These are phyloP conservation scores for Comarum palustre DNA, from an alignment of 306 rosid species.

Conservation along the genomic window DNA sequence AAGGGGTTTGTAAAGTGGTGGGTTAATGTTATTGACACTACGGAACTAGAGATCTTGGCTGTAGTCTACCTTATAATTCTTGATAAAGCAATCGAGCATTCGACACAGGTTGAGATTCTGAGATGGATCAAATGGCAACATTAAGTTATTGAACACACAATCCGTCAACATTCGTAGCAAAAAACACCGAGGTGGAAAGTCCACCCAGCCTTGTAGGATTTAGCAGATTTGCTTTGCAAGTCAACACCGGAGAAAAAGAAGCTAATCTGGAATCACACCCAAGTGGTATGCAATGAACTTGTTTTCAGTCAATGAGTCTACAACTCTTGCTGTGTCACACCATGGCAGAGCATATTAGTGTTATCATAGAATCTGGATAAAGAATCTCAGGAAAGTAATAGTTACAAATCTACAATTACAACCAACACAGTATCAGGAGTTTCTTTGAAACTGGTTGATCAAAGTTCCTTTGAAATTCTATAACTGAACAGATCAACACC, in stretches of 20 bases:
- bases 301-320: neutral
- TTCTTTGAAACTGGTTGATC: neutral
- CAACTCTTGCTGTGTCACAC: neutral
- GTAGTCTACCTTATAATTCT: neutral
- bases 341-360: neutral
- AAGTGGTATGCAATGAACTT: neutral
- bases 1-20: slow-evolving; percentile 18
- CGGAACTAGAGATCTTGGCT: neutral
- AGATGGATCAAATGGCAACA: neutral
- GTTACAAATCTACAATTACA: neutral
- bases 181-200: neutral
- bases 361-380: neutral
- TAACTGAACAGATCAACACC: neutral
- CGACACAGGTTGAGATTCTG: neutral
- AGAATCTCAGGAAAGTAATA: neutral
- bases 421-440: neutral
- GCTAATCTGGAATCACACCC: neutral
- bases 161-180: neutral
- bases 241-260: too few relatives aligned
- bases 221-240: neutral
- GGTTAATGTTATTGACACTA: slow-evolving; percentile 16
- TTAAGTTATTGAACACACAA: neutral
- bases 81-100: neutral
- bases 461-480: neutral
- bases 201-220: neutral